phyloP scores from a whole-genome alignment of 2,329 filamentous ascomycete species.

The Trichoderma arundinaceum region DNA sequence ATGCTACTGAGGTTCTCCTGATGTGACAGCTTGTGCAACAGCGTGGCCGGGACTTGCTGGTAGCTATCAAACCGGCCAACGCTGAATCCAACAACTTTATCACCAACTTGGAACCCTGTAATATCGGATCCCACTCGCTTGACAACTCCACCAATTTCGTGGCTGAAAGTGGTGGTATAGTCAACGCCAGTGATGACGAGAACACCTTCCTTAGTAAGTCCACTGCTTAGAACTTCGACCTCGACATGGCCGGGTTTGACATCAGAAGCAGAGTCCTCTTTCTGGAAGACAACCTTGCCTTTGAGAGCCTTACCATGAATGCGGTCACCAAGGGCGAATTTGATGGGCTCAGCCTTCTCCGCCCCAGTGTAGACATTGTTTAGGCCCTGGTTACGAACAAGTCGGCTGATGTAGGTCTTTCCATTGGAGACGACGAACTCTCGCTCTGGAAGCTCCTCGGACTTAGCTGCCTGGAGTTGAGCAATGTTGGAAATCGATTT shows the following conservation, averaged over 20 bases:
- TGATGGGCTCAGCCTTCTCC: constrained; percentile 27
- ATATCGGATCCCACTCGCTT: constrained; percentile 34
- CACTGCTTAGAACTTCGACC: constrained; percentile 37
- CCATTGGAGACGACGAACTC: constrained; percentile 37
- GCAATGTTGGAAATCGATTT: constrained; percentile 33
- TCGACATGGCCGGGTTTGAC: constrained; percentile 38
- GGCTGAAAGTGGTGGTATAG: constrained; percentile 37
- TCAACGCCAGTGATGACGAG: constrained; percentile 38
- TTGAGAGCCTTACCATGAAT: constrained; percentile 34
- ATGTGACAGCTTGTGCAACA: constrained; percentile 24
- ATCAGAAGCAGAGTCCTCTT: constrained; percentile 34
- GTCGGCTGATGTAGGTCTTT: constrained; percentile 38
- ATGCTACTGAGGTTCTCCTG: constrained; percentile 40
- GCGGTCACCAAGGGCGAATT: constrained; percentile 31
- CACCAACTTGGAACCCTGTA: constrained; percentile 35
- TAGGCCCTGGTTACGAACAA: constrained; percentile 35
- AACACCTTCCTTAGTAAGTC: constrained; percentile 38
- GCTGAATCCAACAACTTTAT: constrained; percentile 38
- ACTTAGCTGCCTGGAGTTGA: constrained; percentile 31
- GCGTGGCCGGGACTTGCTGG: constrained; percentile 35
- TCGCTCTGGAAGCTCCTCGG: constrained; percentile 33
- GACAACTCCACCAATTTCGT: constrained; percentile 39
- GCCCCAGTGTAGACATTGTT: constrained; percentile 34
- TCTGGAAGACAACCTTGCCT: constrained; percentile 35
- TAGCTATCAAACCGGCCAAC: constrained; percentile 41